Percentiles rank a stretch among this genome's conserved stretches.
Evolutionary conservation across 768 basidiomycete species (phyloP).

Genomic region (Phlebiopsis gigantea): DNA sequence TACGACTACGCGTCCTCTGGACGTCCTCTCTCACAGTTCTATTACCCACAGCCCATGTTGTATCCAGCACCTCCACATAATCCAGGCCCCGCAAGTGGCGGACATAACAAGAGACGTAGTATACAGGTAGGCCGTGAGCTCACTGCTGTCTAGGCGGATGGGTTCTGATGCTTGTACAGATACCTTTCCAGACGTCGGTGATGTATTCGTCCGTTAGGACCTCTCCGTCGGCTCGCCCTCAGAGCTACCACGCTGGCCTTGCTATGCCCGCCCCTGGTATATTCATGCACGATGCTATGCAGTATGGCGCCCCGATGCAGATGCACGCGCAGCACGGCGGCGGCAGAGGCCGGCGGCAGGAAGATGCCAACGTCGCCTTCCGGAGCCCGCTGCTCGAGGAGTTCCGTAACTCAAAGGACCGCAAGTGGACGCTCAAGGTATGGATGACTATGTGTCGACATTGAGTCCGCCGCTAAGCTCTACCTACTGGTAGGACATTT

Average conservation of each 20-base stretch:
- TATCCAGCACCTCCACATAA: constrained; percentile 50
- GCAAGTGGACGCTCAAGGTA: constrained; percentile 80
- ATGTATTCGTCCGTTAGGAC: not conserved
- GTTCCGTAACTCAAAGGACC: constrained; percentile 73
- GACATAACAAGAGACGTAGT: constrained; percentile 50
- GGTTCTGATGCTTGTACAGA: not conserved
- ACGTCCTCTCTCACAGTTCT: constrained; percentile 52
- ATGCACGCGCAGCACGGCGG: constrained; percentile 24
- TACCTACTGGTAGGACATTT: constrained; percentile 60
- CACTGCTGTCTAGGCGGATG: too few species aligned
- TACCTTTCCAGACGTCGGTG: not conserved
- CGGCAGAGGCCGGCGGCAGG: constrained; percentile 43
- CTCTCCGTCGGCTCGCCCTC: not conserved
- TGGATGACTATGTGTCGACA: constrained; percentile 13
- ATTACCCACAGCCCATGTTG: constrained; percentile 56
- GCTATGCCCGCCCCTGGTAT: not conserved
- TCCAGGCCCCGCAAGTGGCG: constrained; percentile 21
- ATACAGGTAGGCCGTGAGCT: constrained; percentile 47
- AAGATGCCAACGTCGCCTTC: constrained; percentile 32
- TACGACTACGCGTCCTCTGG: constrained; percentile 50
- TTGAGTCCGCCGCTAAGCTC: not conserved
- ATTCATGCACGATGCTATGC: not conserved
- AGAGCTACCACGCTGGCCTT: constrained; percentile 2
- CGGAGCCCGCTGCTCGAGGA: constrained; percentile 79
- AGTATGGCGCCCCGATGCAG: not conserved